A percentile compares a stretch with the other conserved stretches of the same genome.
Conservation (phyloP, 2,329 filamentous ascomycete genomes). For the Scorias spongiosa region DNA sequence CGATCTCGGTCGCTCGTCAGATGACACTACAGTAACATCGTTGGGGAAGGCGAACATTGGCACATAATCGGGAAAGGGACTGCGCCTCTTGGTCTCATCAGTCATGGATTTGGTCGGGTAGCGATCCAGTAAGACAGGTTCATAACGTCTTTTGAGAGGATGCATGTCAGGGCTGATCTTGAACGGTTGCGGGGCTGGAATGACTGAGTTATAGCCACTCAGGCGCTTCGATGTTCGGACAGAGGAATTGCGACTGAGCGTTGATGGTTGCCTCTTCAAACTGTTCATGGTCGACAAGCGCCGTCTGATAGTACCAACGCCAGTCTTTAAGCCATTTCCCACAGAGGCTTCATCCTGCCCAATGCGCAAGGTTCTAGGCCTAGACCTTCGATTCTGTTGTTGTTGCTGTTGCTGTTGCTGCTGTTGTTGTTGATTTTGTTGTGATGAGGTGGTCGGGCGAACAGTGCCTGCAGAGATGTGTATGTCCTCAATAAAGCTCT, state of each 20-base stretch:
- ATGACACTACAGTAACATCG: slow-evolving; percentile 91
- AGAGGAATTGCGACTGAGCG: slow-evolving; percentile 52
- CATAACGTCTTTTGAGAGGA: slow-evolving; percentile 81
- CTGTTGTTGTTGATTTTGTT: slow-evolving; percentile 28
- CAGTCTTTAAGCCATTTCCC: slow-evolving; percentile 33
- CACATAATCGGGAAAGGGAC: slow-evolving; percentile 88
- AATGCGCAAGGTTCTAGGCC: slow-evolving; percentile 69
- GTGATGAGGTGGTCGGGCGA: slow-evolving; percentile 27
- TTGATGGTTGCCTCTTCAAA: slow-evolving; percentile 68
- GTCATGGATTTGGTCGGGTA: slow-evolving; percentile 74
- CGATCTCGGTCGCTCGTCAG: slow-evolving; percentile 83
- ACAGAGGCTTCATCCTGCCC: slow-evolving; percentile 47
- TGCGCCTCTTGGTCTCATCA: slow-evolving; percentile 66
- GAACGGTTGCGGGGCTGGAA: slow-evolving; percentile 80
- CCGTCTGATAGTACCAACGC: slow-evolving; percentile 75
- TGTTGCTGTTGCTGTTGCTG: slow-evolving; percentile 6
- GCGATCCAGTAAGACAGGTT: slow-evolving; percentile 87
- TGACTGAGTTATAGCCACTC: slow-evolving; percentile 97
- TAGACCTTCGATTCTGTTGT: slow-evolving; percentile 39
- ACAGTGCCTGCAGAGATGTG: slow-evolving; percentile 76
- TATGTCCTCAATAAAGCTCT: slow-evolving; percentile 84
- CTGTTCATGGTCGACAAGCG: slow-evolving; percentile 97
- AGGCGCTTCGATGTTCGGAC: slow-evolving; percentile 72
- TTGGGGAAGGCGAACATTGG: slow-evolving; percentile 99
- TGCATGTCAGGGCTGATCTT: slow-evolving; percentile 88